phyloP scores from a whole-genome alignment of 345 rosid genomes.

The Camelina laxa region DNA sequence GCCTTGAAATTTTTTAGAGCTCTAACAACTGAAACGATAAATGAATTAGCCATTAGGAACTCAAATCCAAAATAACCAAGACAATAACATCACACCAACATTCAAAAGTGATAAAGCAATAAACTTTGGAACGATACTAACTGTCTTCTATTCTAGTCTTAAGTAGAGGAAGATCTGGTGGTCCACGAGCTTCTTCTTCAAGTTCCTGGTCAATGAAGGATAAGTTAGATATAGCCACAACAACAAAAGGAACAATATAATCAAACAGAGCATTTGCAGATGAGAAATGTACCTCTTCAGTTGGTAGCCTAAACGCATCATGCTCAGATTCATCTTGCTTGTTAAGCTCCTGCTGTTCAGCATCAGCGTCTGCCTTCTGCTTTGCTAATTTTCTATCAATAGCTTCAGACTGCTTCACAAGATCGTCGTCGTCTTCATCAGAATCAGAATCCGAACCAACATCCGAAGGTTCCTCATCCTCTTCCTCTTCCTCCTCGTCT shows the following conservation, averaged over 20 bases:
- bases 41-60: conserved; percentile 24
- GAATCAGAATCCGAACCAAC: conserved; percentile 57
- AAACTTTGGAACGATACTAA: conserved; percentile 45
- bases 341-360: conserved; percentile 59
- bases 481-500: conserved; percentile 59
- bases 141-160: conserved; percentile 84
- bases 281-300: conserved; percentile 62
- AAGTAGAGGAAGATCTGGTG: conserved; percentile 77
- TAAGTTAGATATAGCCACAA: conserved; percentile 14
- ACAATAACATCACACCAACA: conserved; percentile 9
- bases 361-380: conserved; percentile 61
- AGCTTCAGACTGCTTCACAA: conserved; percentile 55
- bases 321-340: conserved; percentile 53
- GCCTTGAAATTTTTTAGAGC: conserved; percentile 73
- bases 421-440: conserved; percentile 56
- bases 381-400: conserved; percentile 54
- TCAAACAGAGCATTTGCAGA: conserved; percentile 5
- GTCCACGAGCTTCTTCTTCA: conserved; percentile 72
- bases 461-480: conserved; percentile 50
- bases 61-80: background rate
- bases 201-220: conserved; percentile 61
- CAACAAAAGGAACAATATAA: background rate
- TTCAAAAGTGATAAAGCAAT: background rate
- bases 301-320: conserved; percentile 84
- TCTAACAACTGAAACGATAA: conserved; percentile 65